Base-by-base conservation (phyloP, 2,329 filamentous ascomycete species). In the Fusarium equiseti region DNA sequence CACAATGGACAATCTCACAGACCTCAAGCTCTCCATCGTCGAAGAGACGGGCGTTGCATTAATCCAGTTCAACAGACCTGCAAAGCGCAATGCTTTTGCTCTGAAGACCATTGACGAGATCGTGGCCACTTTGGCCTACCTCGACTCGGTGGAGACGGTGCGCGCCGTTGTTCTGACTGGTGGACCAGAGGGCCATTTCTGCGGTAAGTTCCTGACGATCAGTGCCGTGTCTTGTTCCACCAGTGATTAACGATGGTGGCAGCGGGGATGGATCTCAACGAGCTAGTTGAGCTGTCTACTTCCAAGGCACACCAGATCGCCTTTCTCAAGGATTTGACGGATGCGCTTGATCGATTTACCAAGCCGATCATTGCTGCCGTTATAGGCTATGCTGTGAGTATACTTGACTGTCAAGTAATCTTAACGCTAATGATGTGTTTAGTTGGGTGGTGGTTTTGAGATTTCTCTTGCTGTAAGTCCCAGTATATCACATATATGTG, bases 361-460 rank as follows among this genome's bases (percentile, higher is more conserved):
- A 71, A 71, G 12, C 68, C 68, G 11, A 45, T 68, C 2, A 69
- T 71, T 22, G 68, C 68, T 6, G 68, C 68, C 8, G 68, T 71
- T 15, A n/a, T 71, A n/a, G 68, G 68, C 10, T 71, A 51, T 12
- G 68, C 68, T 8, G 68, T 71, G 6, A 48, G 66, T 20, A 20
- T 20, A 20, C 20, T 20, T 20, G 20, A 20, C 20, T 20, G 20
- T 20, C 20, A 20, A 20, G 20, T 20, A 20, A 20, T 22, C 2
- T 10, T 12, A 2, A 8, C 15, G 15, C 54, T 71, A 50, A 71
- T 20, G 11, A 38, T 26, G 5, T 8, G 15, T 20, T 1, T 13
- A 71, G 69, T 12, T 71, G 10, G 69, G 69, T 7, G 69, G 69
- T 24, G 69, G 69, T 4, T 72, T 71, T 24, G 69, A 71, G 45